These are phyloP conservation scores for Fusarium udum DNA, from an alignment of 2,329 filamentous ascomycete species.

Conservation along the genomic window DNA sequence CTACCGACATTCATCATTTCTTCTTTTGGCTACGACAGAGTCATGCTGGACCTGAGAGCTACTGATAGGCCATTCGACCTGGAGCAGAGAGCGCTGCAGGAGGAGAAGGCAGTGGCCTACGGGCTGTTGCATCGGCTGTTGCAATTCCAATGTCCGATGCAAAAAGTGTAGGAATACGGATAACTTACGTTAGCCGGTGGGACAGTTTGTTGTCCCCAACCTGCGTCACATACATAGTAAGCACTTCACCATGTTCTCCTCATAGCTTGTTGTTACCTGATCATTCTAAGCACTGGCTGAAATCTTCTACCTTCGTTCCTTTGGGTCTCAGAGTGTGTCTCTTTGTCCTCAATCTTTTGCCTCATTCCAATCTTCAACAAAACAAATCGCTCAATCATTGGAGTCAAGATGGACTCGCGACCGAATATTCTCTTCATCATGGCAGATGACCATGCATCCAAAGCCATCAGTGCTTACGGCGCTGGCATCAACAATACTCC, in stretches of 20 bases:
- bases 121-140: background rate
- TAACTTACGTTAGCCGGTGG: background rate
- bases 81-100: background rate
- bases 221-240: background rate
- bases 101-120: too few relatives aligned
- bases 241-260: background rate
- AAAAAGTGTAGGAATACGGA: background rate
- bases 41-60: background rate
- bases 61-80: background rate
- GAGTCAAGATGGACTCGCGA: background rate
- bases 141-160: background rate
- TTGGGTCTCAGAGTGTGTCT: background rate
- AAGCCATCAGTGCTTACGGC: slow-evolving; percentile 58
- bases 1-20: background rate
- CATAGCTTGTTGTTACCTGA: background rate
- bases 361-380: background rate
- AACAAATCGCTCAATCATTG: background rate
- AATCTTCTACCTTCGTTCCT: background rate
- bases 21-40: background rate
- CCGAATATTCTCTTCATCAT: slow-evolving; percentile 59
- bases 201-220: background rate
- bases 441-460: slow-evolving; percentile 64
- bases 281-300: too few relatives aligned
- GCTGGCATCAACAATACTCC: slow-evolving; percentile 62
- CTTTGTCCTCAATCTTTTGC: background rate